These are phyloP conservation scores for Botrytis medusae DNA, from an alignment of 2,329 filamentous ascomycete genomes.

Conservation along the genomic window DNA sequence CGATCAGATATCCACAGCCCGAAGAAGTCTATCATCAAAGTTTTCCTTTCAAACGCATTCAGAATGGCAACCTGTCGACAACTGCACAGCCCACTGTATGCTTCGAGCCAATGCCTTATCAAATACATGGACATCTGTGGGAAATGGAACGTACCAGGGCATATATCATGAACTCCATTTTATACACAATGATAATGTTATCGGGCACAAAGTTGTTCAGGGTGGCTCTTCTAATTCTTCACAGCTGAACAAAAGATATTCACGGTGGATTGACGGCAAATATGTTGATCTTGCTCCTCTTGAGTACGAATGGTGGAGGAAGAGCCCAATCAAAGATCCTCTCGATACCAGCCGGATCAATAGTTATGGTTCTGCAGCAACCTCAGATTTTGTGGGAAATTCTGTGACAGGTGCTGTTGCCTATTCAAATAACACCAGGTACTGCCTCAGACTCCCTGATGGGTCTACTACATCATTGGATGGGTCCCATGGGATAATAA, in stretches of 20 bases:
- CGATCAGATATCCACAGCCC: not conserved
- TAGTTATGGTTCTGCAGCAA: too few species aligned
- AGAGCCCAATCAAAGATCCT: not conserved
- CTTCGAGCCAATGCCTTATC: not conserved
- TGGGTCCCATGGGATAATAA: not conserved
- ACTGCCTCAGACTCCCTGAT: too few species aligned
- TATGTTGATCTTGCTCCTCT: too few species aligned
- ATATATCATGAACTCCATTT: slow-evolving; percentile 1
- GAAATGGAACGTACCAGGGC: not conserved
- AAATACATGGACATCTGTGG: not conserved
- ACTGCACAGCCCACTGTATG: not conserved
- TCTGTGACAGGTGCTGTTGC: too few species aligned
- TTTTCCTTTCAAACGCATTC: not conserved
- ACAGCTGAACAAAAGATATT: not conserved
- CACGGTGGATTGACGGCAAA: too few species aligned
- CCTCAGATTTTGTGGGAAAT: too few species aligned
- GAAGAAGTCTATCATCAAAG: not conserved
- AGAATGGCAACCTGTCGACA: not conserved
- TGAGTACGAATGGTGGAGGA: not conserved
- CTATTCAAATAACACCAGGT: too few species aligned
- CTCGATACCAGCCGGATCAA: too few species aligned
- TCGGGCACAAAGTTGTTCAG: not conserved
- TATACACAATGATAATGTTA: not conserved
- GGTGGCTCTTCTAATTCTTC: not conserved
- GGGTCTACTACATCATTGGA: not conserved